These are phyloP conservation scores for Cordyceps cateniannulata DNA, from an alignment of 2,329 filamentous ascomycete genomes.

Conservation along the genomic window DNA sequence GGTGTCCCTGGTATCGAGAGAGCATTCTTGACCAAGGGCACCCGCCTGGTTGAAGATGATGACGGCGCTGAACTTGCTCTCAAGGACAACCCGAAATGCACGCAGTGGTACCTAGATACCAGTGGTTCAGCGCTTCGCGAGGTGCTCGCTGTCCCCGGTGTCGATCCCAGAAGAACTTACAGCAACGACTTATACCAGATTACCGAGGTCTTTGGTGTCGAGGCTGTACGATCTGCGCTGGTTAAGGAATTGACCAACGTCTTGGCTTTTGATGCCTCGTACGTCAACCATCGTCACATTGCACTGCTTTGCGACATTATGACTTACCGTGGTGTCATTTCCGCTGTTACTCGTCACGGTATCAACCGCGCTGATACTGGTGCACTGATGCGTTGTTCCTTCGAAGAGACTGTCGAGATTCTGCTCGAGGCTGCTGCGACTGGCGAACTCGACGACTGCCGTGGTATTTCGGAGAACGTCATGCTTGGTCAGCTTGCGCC, in stretches of 20 bases:
- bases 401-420: constrained; percentile 99
- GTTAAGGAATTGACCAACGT: constrained; percentile 87
- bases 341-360: constrained; percentile 94
- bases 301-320: constrained; percentile 94
- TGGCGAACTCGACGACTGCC: constrained; percentile 94
- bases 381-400: constrained; percentile 98
- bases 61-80: constrained; percentile 69
- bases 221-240: constrained; percentile 81
- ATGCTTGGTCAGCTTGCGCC: constrained; percentile 97
- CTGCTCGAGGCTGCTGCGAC: constrained; percentile 89
- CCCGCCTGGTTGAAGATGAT: constrained; percentile 56
- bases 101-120: constrained; percentile 95
- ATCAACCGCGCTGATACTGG: constrained; percentile 98
- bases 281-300: constrained; percentile 98
- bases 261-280: constrained; percentile 96
- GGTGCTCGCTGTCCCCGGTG: constrained; percentile 79
- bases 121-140: constrained; percentile 80
- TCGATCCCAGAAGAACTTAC: constrained; percentile 79
- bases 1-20: constrained; percentile 84
- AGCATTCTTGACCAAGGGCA: constrained; percentile 86
- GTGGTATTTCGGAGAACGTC: constrained; percentile 96
- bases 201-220: constrained; percentile 91
- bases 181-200: constrained; percentile 96
- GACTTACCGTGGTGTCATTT: constrained; percentile 89
- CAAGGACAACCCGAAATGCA: constrained; percentile 68